Evolutionary conservation across 2,329 filamentous ascomycete species (phyloP).

Genomic region (Colletotrichum somersetense): DNA sequence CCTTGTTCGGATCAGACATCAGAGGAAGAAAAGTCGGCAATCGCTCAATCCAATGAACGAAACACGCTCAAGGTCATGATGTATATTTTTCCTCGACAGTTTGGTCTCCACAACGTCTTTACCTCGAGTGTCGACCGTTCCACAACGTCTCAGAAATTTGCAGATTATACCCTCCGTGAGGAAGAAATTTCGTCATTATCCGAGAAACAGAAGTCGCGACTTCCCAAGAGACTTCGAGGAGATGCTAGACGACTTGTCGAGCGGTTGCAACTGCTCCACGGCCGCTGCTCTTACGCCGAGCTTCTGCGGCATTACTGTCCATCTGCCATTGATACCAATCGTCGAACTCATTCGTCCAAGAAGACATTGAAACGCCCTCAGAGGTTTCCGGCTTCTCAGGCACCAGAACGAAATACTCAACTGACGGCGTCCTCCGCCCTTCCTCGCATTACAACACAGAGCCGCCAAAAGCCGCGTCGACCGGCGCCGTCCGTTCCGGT

Average conservation of each 20-base stretch:
- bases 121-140: constrained; percentile 73
- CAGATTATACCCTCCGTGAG: constrained; percentile 89
- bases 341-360: constrained; percentile 12
- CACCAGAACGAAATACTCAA: not conserved
- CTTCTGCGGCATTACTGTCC: constrained; percentile 88
- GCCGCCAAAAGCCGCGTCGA: constrained; percentile 6
- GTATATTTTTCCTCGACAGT: constrained; percentile 94
- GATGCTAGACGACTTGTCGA: constrained; percentile 69
- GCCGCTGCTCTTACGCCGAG: constrained; percentile 82
- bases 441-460: not conserved
- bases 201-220: constrained; percentile 46
- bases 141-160: constrained; percentile 79
- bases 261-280: constrained; percentile 78
- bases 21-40: not conserved
- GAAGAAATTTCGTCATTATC: constrained; percentile 74
- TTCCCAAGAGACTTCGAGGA: constrained; percentile 79
- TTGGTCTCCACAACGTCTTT: constrained; percentile 93
- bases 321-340: constrained; percentile 47
- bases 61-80: constrained; percentile 82
- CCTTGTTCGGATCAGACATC: not conserved
- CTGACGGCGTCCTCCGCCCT: not conserved
- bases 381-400: not conserved
- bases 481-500: not conserved
- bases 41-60: constrained; percentile 50
- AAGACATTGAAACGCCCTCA: constrained; percentile 15